Percentiles rank a stretch among this genome's conserved stretches.
These are phyloP conservation scores for Aspergillus ellipticus DNA, from an alignment of 495 filamentous ascomycete genomes.

Conservation along the genomic window DNA sequence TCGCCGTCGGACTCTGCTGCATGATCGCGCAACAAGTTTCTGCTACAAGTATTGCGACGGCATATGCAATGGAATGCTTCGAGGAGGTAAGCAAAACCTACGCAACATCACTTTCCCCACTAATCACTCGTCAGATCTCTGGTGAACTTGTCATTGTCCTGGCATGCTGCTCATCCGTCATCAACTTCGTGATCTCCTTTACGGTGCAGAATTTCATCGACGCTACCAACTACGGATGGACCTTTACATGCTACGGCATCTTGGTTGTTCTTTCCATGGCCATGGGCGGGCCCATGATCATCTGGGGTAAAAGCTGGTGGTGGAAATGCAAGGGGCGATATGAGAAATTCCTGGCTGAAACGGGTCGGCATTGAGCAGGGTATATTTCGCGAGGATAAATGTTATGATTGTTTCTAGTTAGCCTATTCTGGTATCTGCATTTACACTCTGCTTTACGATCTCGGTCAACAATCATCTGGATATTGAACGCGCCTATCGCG, in stretches of 20 bases:
- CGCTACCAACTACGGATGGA: constrained; percentile 27
- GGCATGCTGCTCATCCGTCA: constrained; percentile 28
- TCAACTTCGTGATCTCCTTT: constrained; percentile 33
- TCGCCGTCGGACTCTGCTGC: constrained; percentile 28
- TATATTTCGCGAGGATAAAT: background rate
- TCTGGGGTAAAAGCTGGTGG: constrained; percentile 29
- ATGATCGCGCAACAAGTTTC: constrained; percentile 39
- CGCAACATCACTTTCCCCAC: background rate
- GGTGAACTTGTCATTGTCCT: constrained; percentile 34
- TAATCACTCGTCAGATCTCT: constrained; percentile 17
- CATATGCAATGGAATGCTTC: constrained; percentile 39
- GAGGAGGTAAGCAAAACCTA: constrained; percentile 29
- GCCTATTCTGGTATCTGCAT: background rate
- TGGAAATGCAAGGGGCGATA: background rate
- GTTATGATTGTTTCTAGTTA: background rate
- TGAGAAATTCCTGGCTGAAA: constrained; percentile 1
- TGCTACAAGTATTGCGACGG: constrained; percentile 34
- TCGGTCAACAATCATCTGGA: no score
- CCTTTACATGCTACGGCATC: constrained; percentile 28
- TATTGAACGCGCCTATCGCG: no score
- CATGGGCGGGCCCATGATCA: constrained; percentile 22
- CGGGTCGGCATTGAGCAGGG: background rate
- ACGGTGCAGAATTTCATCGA: constrained; percentile 32
- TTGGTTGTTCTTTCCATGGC: constrained; percentile 20
- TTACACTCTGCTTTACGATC: no score